Conservation (phyloP, 768 basidiomycete species). For the Obba rivulosa region DNA sequence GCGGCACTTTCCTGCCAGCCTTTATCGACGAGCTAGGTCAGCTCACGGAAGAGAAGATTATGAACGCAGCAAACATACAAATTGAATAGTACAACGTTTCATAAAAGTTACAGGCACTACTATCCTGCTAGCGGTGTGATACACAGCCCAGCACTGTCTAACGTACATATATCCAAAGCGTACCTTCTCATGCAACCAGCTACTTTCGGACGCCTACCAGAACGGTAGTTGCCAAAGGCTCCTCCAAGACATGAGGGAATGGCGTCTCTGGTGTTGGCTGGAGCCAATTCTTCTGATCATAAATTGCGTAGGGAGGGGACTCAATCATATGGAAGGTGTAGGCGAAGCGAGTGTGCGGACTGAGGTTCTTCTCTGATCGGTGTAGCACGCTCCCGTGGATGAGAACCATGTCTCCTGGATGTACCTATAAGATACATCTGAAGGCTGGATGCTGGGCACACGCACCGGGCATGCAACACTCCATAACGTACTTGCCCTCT, state of each 20-base stretch:
- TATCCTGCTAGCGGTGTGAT: neutral
- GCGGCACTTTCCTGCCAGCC: constrained; percentile 60
- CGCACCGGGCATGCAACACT: constrained; percentile 69
- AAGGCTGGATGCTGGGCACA: neutral
- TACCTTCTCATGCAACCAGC: no score
- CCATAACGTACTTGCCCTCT: constrained; percentile 54
- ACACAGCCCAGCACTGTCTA: neutral
- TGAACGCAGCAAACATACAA: constrained; percentile 22
- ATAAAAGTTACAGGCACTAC: neutral
- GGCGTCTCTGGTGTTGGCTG: constrained; percentile 85
- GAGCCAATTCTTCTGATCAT: constrained; percentile 93
- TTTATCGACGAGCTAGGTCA: constrained; percentile 57
- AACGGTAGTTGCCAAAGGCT: constrained; percentile 19
- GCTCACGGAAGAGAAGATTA: constrained; percentile 34
- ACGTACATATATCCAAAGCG: neutral
- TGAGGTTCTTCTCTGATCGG: constrained; percentile 84
- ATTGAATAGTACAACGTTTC: neutral
- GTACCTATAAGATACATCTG: neutral
- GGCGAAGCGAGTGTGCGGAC: constrained; percentile 76
- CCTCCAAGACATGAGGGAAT: constrained; percentile 57
- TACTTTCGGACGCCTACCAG: constrained; percentile 9
- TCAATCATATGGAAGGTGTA: constrained; percentile 98
- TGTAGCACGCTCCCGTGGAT: constrained; percentile 94
- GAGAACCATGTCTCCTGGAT: constrained; percentile 78
- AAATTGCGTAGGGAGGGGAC: constrained; percentile 58